Percentiles rank a stretch among this genome's conserved stretches.
phyloP scores from a whole-genome alignment of 2,329 filamentous ascomycete species.

The Cephalotrichum gorgonifer region DNA sequence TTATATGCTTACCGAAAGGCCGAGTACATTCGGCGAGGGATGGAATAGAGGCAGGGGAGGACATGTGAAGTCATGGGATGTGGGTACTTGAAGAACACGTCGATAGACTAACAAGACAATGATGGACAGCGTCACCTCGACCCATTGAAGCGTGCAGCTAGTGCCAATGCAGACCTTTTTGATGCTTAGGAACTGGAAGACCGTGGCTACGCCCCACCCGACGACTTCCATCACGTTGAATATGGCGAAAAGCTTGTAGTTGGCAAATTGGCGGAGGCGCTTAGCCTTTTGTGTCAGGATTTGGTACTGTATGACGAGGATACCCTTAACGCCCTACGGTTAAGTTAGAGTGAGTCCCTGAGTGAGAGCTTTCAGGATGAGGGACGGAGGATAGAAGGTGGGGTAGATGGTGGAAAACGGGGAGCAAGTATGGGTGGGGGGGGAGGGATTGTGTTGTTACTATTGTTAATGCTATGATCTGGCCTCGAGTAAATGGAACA shows the following conservation, averaged over 20 bases:
- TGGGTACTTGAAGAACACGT: too few relatives aligned
- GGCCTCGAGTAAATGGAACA: neutral
- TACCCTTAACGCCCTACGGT: neutral
- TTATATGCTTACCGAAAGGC: neutral
- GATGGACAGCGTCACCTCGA: neutral
- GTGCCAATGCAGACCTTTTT: neutral
- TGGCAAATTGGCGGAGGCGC: neutral
- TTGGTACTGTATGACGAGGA: neutral
- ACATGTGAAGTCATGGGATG: too few relatives aligned
- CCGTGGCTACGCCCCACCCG: neutral
- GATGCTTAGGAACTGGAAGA: neutral
- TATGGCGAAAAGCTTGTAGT: neutral
- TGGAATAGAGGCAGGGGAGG: too few relatives aligned
- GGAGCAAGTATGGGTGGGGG: too few relatives aligned
- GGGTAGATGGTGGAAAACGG: neutral
- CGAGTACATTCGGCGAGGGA: neutral
- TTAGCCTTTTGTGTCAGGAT: neutral
- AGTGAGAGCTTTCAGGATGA: neutral
- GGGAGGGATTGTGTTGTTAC: too few relatives aligned
- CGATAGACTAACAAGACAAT: neutral
- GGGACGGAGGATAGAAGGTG: neutral
- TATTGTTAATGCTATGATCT: neutral
- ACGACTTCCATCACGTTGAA: neutral
- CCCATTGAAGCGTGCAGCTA: neutral
- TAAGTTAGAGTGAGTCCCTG: neutral